Base-by-base conservation (phyloP, 139 green algal species). In the Astrephomene gubernaculifera region DNA sequence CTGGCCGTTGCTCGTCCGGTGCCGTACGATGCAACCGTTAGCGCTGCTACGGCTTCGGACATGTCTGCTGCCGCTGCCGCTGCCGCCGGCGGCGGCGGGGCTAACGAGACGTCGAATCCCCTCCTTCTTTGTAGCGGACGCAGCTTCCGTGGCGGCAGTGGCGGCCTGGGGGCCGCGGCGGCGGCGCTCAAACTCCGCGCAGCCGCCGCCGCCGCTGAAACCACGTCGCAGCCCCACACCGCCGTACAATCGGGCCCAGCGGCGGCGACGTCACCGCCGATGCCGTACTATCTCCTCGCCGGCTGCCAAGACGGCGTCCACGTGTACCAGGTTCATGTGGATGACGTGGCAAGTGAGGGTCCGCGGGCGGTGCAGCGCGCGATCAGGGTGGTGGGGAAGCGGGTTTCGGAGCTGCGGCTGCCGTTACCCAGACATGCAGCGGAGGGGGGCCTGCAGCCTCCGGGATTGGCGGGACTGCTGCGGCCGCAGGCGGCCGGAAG, bases 271-370 rank as follows among this genome's bases (percentile, higher is more conserved):
- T 3, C 38, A 38, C 24, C 68, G 38, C 38, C 68, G 38, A 54
- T 45, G 29, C 61, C 78, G 29, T 45, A 74, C 41, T 69, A n/a
- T n/a, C n/a, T 84, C 21, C n/a, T 84, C n/a, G 63, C 63, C 17
- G 78, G 78, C 41, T 84, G 78, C 41, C 61, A 63, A 21, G 78
- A 69, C 78, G 78, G 78, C 61, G 78, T 84, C 54, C 38, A 33
- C 0, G 2, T 71, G 38, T 82, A 44, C 24, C 54, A 53, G 74
- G 74, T 72, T 38, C 39, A 73, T 33, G 61, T 83, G 39, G 76
- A 83, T 60, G 76, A 83, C 57, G 76, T 39, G 3, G 35, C 2
- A 0, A 6, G 27, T 19, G 60, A 72, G 7, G 76, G 76, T 24
- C n/a, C n/a, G 21, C 41, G 43, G 10, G 76, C 76, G 17, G 76